phyloP scores from a whole-genome alignment of 2,329 filamentous ascomycete genomes.

The Fusarium euwallaceae region DNA sequence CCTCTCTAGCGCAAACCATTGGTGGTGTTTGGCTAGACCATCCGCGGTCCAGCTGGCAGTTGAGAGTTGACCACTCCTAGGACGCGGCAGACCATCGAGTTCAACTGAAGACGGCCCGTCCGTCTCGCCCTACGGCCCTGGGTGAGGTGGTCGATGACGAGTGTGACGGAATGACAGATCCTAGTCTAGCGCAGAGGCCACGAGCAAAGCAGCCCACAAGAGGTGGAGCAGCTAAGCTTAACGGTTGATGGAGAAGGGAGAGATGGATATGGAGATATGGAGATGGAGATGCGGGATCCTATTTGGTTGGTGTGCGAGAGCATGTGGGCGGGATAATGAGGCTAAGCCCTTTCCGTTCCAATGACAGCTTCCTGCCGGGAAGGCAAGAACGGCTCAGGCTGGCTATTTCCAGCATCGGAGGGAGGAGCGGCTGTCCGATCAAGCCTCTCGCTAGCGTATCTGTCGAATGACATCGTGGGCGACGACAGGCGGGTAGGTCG shows the following conservation, averaged over 20 bases:
- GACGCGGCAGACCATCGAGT: background rate
- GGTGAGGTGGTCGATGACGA: slow-evolving; percentile 1
- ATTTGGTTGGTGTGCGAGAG: background rate
- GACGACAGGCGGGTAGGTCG: background rate
- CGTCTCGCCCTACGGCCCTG: background rate
- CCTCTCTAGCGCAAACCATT: background rate
- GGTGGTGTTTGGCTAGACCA: background rate
- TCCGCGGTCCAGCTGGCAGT: background rate
- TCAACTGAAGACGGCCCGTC: background rate
- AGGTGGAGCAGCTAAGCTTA: background rate
- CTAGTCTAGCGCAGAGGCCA: background rate
- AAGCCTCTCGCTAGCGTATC: background rate
- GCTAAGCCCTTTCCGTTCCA: background rate
- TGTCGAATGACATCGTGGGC: background rate
- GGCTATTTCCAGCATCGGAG: background rate
- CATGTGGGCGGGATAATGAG: background rate
- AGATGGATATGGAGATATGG: background rate
- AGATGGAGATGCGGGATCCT: slow-evolving; percentile 3
- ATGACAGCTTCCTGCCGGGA: background rate
- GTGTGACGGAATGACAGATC: background rate
- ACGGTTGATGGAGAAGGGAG: background rate
- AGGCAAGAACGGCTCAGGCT: background rate
- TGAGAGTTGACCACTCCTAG: background rate
- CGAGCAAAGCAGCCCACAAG: background rate
- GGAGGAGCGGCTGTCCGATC: background rate